A percentile compares a stretch with the other conserved stretches of the same genome.
phyloP scores from a whole-genome alignment of 2,329 filamentous ascomycete species.

The Domatiomyces globalis region DNA sequence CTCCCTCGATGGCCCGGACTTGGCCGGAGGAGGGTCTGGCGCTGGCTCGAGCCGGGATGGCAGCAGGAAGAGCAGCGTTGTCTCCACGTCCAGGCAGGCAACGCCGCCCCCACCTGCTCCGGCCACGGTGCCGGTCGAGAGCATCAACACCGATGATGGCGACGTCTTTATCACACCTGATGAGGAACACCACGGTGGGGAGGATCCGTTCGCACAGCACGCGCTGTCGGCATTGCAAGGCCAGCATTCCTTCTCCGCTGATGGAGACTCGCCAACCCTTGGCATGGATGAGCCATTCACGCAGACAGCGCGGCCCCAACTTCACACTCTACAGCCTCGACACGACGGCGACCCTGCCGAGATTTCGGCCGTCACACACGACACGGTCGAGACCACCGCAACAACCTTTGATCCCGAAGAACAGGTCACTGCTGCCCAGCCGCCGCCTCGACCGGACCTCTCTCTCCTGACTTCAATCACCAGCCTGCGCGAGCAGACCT shows the following conservation, averaged over 20 bases:
- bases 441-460: conserved; percentile 23
- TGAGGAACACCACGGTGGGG: not conserved
- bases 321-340: conserved; percentile 14
- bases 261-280: conserved; percentile 32
- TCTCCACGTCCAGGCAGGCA: not conserved
- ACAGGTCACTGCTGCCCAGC: conserved; percentile 42
- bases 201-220: not conserved
- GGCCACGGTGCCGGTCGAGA: too few species aligned
- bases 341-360: conserved; percentile 8
- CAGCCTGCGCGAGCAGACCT: conserved; percentile 34
- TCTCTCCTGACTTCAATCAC: conserved; percentile 36
- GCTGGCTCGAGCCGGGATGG: not conserved
- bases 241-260: conserved; percentile 4
- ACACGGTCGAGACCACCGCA: conserved; percentile 48
- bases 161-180: conserved; percentile 4
- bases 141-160: conserved; percentile 22
- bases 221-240: not conserved
- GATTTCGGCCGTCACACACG: conserved; percentile 40
- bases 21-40: conserved; percentile 1
- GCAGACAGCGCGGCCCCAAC: conserved; percentile 7
- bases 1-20: conserved; percentile 15
- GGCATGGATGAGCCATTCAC: conserved; percentile 26
- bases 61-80: not conserved
- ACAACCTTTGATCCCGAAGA: conserved; percentile 54
- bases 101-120: not conserved